Evolutionary conservation across 2,329 filamentous ascomycete genomes (phyloP).

Genomic region (Sclerotinia subarctica): DNA sequence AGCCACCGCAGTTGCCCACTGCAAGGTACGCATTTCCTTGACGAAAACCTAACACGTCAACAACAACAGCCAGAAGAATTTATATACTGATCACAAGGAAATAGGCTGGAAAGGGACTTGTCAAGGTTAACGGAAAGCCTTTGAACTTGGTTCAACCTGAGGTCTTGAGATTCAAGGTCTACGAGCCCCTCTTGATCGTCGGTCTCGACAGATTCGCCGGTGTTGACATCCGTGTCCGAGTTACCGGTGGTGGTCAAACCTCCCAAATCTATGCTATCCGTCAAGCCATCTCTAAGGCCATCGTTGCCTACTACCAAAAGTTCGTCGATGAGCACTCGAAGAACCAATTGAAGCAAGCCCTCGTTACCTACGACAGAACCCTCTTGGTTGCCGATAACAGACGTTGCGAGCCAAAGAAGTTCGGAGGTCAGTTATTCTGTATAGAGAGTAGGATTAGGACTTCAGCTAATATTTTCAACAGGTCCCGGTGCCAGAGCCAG

Average conservation of each 20-base stretch:
- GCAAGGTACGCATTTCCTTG: constrained; percentile 57
- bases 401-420: constrained; percentile 98
- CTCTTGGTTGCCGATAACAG: constrained; percentile 99
- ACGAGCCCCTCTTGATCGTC: constrained; percentile 96
- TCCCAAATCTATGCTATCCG: constrained; percentile 98
- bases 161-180: constrained; percentile 99
- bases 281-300: constrained; percentile 97
- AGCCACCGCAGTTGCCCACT: constrained; percentile 72
- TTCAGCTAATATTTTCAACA: constrained; percentile 48
- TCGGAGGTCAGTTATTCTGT: constrained; percentile 44
- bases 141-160: constrained; percentile 92
- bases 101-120: constrained; percentile 78
- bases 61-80: constrained; percentile 8
- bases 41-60: background rate
- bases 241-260: constrained; percentile 94
- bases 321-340: constrained; percentile 99
- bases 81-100: constrained; percentile 26
- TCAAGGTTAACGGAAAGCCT: constrained; percentile 99
- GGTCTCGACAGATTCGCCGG: constrained; percentile 95
- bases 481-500: constrained; percentile 91
- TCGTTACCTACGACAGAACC: constrained; percentile 94
- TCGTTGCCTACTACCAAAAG: constrained; percentile 99
- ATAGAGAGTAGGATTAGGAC: background rate
- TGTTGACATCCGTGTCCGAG: constrained; percentile 96
- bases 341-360: constrained; percentile 97